A percentile compares a stretch with the other conserved stretches of the same genome.
Conservation (phyloP, 164 flowering plant genomes). For the Liriodendron chinense region DNA sequence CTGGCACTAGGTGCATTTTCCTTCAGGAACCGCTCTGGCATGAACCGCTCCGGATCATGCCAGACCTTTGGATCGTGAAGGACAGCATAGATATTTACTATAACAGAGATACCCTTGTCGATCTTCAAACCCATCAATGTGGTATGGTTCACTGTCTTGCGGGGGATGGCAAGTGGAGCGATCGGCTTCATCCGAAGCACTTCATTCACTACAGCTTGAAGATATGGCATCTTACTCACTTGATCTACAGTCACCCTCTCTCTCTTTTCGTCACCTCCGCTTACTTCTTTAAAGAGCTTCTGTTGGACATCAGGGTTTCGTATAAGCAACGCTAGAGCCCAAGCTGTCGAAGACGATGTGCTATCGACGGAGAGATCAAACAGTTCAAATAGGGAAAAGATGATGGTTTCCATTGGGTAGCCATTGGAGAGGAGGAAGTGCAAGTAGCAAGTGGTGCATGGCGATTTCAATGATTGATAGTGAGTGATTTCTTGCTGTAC, state of each 20-base stretch:
- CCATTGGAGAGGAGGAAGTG: conserved; percentile 19
- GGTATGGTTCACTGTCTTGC: conserved; percentile 5
- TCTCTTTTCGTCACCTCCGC: not conserved
- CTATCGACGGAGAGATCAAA: conserved; percentile 16
- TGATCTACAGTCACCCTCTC: conserved; percentile 1
- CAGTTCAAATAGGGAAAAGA: conserved; percentile 15
- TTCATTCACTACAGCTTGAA: conserved; percentile 20
- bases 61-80: conserved; percentile 13
- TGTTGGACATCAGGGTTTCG: conserved; percentile 4
- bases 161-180: conserved; percentile 13
- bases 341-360: conserved; percentile 14
- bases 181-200: conserved; percentile 14
- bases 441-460: conserved; percentile 6
- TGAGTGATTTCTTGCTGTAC: conserved; percentile 3
- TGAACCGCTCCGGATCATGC: conserved; percentile 14
- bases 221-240: conserved; percentile 9
- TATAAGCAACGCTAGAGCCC: conserved; percentile 19
- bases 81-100: conserved; percentile 21
- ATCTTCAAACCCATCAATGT: conserved; percentile 14
- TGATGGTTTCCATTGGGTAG: not conserved
- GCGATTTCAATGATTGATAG: not conserved
- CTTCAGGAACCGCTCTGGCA: conserved; percentile 19
- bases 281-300: conserved; percentile 12
- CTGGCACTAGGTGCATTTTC: too few species aligned
- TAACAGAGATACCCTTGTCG: conserved; percentile 10